These are phyloP conservation scores for Hypoxylon sp. DNA, from an alignment of 2,329 filamentous ascomycete species.

Conservation along the genomic window DNA sequence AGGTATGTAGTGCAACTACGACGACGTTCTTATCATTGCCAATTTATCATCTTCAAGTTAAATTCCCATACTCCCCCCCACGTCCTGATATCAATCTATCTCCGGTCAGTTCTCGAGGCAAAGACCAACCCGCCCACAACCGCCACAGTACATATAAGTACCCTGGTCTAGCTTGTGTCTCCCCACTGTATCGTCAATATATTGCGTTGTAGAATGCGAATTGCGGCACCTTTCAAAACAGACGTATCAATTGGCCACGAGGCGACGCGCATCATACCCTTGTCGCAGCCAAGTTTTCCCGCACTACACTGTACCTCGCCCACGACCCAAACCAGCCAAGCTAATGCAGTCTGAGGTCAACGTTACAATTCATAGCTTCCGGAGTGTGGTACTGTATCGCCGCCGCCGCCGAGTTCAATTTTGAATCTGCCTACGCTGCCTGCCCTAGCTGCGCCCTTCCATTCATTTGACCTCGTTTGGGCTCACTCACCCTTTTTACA, in stretches of 20 bases:
- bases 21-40: constrained; percentile 33
- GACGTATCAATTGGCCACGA: constrained; percentile 41
- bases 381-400: constrained; percentile 36
- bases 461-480: constrained; percentile 13
- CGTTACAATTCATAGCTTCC: constrained; percentile 48
- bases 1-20: constrained; percentile 21
- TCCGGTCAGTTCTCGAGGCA: neutral
- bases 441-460: constrained; percentile 27
- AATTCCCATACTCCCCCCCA: constrained; percentile 32
- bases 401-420: constrained; percentile 29
- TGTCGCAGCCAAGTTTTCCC: constrained; percentile 41
- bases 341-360: constrained; percentile 48
- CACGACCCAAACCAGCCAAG: constrained; percentile 32
- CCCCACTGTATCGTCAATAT: constrained; percentile 13
- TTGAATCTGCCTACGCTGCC: constrained; percentile 11
- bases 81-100: constrained; percentile 20
- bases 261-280: constrained; percentile 47
- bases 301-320: constrained; percentile 39
- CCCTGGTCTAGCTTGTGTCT: constrained; percentile 15
- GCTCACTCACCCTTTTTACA: constrained; percentile 9
- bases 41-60: constrained; percentile 21
- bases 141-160: constrained; percentile 5
- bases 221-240: constrained; percentile 21
- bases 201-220: constrained; percentile 28
- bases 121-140: neutral